Evolutionary conservation across 2,329 filamentous ascomycete species (phyloP), one percentile per base, ranked within the genome.

Genomic region (Hymenoscyphus fraxineus): DNA sequence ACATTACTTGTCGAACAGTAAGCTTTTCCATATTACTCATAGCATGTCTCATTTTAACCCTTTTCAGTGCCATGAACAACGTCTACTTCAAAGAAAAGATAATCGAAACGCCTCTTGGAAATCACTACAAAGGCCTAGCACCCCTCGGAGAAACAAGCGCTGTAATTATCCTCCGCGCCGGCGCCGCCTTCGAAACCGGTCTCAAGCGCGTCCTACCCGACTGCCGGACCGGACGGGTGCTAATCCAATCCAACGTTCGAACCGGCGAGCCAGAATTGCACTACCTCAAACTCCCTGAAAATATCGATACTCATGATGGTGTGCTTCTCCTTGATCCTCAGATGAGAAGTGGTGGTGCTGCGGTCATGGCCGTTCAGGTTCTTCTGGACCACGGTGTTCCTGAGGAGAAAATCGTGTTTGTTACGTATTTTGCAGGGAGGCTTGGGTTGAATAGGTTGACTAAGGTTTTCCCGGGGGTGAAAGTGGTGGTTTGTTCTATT

Each of bases 321-420:
- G 92, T 99, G 19, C 81, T 99, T 66, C 81, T 99, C 7, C 81
- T 98, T 22, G 95, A 98, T 76, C 89, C 93, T 15, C 95, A 99
- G 75, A 97, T 98, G 90, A 92, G 92, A 32, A 93, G 89, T 66
- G 95, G 95, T 55, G 94, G 93, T 41, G 85, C 87, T 16, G 86
- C 86, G 0, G 80, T 99, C 64, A 99, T 99, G 95, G 93, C 95
- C 0, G 93, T 98, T 54, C 90, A 95, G 73, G 92, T 98, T n/a
- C 80, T 99, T 61, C 87, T 97, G 16, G 95, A 99, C 76, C 93
- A 98, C 74, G 95, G 95, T 12, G 93, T 98, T 6, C 80, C 86
- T 6, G 88, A 95, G 74, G 85, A 92, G 57, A 88, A 84, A 69
- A 97, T 99, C 69, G 91, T 97, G 40, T 89, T 98, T 75, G 93